A percentile compares a stretch with the other conserved stretches of the same genome.
phyloP scores from a whole-genome alignment of 805 yeast species.

The Yamadazyma nakazawae region DNA sequence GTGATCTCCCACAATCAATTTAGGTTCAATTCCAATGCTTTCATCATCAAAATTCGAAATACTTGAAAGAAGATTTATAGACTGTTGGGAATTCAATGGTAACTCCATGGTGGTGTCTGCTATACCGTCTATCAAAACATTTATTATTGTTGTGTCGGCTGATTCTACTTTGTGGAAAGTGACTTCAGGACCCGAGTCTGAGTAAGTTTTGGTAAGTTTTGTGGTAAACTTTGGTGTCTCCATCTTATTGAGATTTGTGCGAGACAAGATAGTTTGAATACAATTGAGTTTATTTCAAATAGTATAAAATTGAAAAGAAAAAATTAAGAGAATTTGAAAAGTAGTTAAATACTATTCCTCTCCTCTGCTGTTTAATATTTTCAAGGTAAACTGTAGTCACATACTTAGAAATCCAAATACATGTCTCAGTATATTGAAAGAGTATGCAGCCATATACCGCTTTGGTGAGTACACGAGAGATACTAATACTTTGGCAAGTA shows the following conservation, averaged over 20 bases:
- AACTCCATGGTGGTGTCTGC: constrained; percentile 50
- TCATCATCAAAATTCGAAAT: constrained; percentile 14
- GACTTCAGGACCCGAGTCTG: constrained; percentile 13
- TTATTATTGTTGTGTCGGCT: constrained; percentile 36
- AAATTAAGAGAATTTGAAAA: no score
- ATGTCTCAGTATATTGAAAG: no score
- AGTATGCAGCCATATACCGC: no score
- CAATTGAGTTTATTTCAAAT: no score
- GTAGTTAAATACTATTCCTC: no score
- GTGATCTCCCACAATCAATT: constrained; percentile 46
- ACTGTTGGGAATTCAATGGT: constrained; percentile 24
- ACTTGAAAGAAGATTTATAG: constrained; percentile 18
- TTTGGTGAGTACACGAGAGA: no score
- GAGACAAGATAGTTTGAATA: background rate
- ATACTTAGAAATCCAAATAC: no score
- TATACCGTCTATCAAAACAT: constrained; percentile 42
- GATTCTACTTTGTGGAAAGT: constrained; percentile 32
- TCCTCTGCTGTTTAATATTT: no score
- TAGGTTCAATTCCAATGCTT: constrained; percentile 41
- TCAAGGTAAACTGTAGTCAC: no score
- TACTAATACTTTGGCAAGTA: no score
- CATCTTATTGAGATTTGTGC: background rate
- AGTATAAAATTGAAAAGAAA: no score
- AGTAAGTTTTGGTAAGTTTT: constrained; percentile 8
- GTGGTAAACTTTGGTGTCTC: constrained; percentile 10